Percentiles rank a stretch among this genome's conserved stretches.
Evolutionary conservation across 2,329 filamentous ascomycete genomes (phyloP).

Genomic region (Simplicillium aogashimaense): DNA sequence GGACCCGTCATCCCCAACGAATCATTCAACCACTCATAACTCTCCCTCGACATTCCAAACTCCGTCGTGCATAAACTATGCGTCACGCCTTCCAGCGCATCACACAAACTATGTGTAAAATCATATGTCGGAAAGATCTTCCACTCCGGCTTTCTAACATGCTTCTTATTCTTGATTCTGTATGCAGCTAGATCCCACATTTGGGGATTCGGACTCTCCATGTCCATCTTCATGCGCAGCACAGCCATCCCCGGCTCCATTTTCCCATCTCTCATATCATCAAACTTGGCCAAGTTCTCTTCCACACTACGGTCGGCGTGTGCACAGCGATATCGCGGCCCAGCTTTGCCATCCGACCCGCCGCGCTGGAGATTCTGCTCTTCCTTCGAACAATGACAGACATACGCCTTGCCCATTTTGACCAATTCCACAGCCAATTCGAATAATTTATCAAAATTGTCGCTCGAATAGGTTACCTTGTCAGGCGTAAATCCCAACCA

Average conservation of each 20-base stretch:
- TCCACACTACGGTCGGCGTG: slow-evolving; percentile 69
- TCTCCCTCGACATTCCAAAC: slow-evolving; percentile 74
- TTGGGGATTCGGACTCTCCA: slow-evolving; percentile 75
- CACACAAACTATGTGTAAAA: slow-evolving; percentile 82
- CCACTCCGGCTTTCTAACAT: slow-evolving; percentile 75
- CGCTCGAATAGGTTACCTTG: slow-evolving; percentile 73
- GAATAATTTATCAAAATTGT: slow-evolving; percentile 83
- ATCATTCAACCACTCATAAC: slow-evolving; percentile 86
- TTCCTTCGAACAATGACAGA: slow-evolving; percentile 68
- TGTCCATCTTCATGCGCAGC: slow-evolving; percentile 88
- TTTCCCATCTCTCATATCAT: slow-evolving; percentile 83
- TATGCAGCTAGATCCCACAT: slow-evolving; percentile 97
- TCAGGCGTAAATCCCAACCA: slow-evolving; percentile 58
- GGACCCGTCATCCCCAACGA: slow-evolving; percentile 75
- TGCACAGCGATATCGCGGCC: slow-evolving; percentile 64
- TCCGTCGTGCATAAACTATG: slow-evolving; percentile 92
- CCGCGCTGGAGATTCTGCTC: slow-evolving; percentile 85
- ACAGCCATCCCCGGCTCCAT: slow-evolving; percentile 79
- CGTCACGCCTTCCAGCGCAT: slow-evolving; percentile 86
- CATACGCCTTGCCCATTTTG: slow-evolving; percentile 59
- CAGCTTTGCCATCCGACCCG: slow-evolving; percentile 51
- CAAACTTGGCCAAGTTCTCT: slow-evolving; percentile 72
- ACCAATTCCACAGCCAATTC: slow-evolving; percentile 83
- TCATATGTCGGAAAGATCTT: slow-evolving; percentile 94
- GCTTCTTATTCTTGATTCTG: slow-evolving; percentile 61